A percentile compares a stretch with the other conserved stretches of the same genome.
Evolutionary conservation across 192 early-diverging fungal species (phyloP).

Genomic region (Dimargaris cristalligena): DNA sequence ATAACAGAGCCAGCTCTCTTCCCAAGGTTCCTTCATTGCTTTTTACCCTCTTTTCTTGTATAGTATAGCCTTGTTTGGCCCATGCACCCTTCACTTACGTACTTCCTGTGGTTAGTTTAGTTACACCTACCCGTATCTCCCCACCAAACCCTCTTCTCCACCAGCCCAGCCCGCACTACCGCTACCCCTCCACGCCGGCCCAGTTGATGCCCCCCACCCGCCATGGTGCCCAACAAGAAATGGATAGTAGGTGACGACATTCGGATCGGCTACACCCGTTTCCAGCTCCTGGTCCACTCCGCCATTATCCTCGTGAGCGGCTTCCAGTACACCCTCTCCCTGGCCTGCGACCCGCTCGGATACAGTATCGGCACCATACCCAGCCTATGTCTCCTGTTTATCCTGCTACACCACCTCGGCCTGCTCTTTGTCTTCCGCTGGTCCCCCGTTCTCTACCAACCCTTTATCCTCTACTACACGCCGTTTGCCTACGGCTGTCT

Average conservation of each 20-base stretch:
- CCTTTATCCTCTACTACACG: not conserved
- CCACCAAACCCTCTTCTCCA: too few species aligned
- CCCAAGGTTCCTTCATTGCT: too few species aligned
- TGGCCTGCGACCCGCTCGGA: not conserved
- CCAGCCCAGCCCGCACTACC: too few species aligned
- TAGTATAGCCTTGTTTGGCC: too few species aligned
- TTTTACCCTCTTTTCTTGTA: too few species aligned
- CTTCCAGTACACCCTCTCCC: not conserved
- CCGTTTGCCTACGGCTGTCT: conserved; percentile 9
- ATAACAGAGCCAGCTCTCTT: too few species aligned
- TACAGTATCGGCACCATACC: not conserved
- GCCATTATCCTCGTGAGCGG: not conserved
- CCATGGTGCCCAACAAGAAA: not conserved
- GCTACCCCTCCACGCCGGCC: not conserved
- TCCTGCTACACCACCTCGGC: not conserved
- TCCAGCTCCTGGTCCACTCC: not conserved
- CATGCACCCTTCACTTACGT: too few species aligned
- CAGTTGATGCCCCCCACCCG: not conserved
- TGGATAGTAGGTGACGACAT: not conserved
- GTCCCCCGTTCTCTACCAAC: not conserved
- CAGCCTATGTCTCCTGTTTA: not conserved
- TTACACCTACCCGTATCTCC: too few species aligned
- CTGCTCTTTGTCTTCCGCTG: not conserved
- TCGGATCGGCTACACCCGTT: not conserved
- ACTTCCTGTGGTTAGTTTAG: too few species aligned